Conservation (phyloP, 2,329 filamentous ascomycete genomes). For the Aspergillus floridensis region DNA sequence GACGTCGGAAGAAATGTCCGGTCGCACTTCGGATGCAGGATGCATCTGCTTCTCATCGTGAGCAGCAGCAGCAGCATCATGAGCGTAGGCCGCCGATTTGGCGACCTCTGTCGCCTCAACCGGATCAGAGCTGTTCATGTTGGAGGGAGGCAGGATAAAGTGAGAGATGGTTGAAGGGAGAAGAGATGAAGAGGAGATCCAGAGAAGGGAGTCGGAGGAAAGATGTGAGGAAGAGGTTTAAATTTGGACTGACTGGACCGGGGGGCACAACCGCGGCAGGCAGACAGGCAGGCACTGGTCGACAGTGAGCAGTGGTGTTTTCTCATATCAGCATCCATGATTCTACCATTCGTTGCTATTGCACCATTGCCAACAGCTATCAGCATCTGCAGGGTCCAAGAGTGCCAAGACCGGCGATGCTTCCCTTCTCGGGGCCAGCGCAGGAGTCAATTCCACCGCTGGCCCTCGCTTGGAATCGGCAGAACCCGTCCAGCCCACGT, state of each 20-base stretch:
- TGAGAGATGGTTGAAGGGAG: neutral
- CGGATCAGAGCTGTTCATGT: slow-evolving; percentile 28
- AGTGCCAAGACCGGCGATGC: neutral
- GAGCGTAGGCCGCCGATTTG: slow-evolving; percentile 20
- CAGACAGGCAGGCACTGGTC: neutral
- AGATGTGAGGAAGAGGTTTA: neutral
- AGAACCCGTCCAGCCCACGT: neutral
- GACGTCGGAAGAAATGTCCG: slow-evolving; percentile 8
- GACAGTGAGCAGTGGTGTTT: too few relatives aligned
- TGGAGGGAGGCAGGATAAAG: neutral
- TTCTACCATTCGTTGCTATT: neutral
- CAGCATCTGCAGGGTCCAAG: neutral
- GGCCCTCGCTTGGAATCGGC: neutral
- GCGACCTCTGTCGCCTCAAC: slow-evolving; percentile 25
- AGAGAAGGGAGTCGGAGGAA: neutral
- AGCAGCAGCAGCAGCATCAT: slow-evolving; percentile 19
- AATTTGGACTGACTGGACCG: slow-evolving; percentile 1
- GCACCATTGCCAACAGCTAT: neutral
- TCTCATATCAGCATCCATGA: too few relatives aligned
- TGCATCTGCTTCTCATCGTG: slow-evolving; percentile 15
- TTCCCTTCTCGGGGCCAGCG: neutral
- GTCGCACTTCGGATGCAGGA: slow-evolving; percentile 4
- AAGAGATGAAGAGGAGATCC: neutral
- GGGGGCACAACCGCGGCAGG: neutral
- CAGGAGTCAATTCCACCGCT: neutral